Conservation (phyloP, 163 green algal species). For the Scenedesmus sp. region DNA sequence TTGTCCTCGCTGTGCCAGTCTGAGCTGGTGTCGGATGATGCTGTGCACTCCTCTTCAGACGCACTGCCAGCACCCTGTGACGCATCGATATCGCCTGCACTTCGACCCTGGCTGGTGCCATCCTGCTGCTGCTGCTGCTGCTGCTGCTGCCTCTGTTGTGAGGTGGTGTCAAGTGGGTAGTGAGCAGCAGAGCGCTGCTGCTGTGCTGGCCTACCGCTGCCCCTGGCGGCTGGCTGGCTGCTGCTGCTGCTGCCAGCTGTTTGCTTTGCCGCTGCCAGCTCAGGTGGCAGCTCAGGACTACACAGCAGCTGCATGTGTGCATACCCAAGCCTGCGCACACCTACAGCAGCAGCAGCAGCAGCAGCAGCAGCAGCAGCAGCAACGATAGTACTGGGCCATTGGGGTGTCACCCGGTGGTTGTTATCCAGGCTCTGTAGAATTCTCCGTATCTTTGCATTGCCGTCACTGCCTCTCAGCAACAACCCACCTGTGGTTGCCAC, state of each 20-base stretch:
- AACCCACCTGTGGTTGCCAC: too few species aligned
- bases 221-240: background rate
- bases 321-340: background rate
- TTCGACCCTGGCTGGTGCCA: background rate
- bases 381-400: too few species aligned
- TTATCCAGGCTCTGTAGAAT: too few species aligned
- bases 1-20: too few species aligned
- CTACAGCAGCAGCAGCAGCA: background rate
- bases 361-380: too few species aligned
- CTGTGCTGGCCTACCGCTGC: too few species aligned
- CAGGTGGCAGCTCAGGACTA: constrained; percentile 7
- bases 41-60: background rate
- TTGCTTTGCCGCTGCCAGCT: background rate
- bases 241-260: background rate
- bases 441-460: too few species aligned
- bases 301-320: background rate
- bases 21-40: background rate
- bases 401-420: too few species aligned
- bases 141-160: background rate
- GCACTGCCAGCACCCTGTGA: background rate
- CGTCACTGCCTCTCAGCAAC: too few species aligned
- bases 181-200: background rate
- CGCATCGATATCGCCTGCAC: background rate
- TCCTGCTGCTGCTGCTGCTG: background rate
- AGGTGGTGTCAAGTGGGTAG: too few species aligned